Base-by-base conservation (phyloP, 495 filamentous ascomycete genomes). In the Saxophila tyrrhenica region DNA sequence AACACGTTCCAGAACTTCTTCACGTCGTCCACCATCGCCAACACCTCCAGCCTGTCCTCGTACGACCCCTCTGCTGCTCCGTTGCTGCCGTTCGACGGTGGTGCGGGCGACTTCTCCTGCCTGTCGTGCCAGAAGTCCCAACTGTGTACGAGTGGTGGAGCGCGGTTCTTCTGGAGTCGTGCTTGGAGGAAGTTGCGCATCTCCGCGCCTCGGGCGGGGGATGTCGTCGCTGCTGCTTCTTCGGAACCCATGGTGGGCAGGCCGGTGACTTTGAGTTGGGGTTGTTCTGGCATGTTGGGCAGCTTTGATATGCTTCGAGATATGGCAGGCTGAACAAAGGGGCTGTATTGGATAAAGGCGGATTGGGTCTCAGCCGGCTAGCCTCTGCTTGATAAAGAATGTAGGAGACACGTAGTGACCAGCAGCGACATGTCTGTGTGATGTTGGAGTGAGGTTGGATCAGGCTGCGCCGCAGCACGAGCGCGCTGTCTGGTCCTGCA, bases 1-100 rank as follows among this genome's bases (percentile, higher is more conserved):
- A 84, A 82, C 68, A 89, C 82, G 54, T 86, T 79, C 85, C 87
- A 94, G 71, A 94, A 95, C 57, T 84, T 81, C 65, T 86, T 79
- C 59, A 87, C 79, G 58, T 82, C 83, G 67, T 81, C 75, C 69
- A 90, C 81, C 42, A 78, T 71, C 58, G 80, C 77, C 0, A 89
- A 70, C 59, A 82, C 74, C 60, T 81, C 85, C 20, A 87, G 77
- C 54, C 81, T 78, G 41, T 75, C 77, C 55, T 77, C 75, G 70
- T 86, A 89, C 19, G 57, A 50, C 22, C 50, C 52, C 75, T 54
- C 39, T 75, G 76, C 57, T 76, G 73, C 69, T 84, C 86, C 16
- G 54, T 43, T 35, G 24, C 21, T 17, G 41, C 15, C 43, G 54
- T 35, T 60, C 21, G 32, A 52, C 56, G 46, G 38, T 52, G 49